Conservation (phyloP, 306 rosid genomes). For the Malus orientalis region DNA sequence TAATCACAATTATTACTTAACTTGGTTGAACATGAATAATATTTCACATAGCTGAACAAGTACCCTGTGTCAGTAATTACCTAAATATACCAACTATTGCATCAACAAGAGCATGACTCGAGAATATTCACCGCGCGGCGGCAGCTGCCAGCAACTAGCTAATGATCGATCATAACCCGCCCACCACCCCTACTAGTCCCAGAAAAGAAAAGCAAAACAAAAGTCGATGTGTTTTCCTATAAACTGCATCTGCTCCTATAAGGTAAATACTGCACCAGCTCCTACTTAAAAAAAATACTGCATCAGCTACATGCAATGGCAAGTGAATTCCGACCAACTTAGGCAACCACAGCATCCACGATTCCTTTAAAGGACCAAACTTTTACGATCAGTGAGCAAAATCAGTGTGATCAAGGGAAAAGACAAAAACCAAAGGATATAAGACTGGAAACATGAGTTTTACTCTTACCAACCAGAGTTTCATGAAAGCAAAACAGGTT, state of each 20-base stretch:
- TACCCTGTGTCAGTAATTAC: neutral
- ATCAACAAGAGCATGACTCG: neutral
- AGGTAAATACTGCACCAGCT: no score
- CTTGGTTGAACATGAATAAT: neutral
- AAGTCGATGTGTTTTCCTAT: neutral
- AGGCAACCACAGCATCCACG: constrained; percentile 30
- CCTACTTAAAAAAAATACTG: neutral
- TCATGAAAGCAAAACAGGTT: constrained; percentile 24
- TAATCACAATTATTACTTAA: neutral
- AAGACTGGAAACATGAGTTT: constrained; percentile 15
- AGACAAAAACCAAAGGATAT: constrained; percentile 9
- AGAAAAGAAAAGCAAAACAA: neutral
- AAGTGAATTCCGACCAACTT: constrained; percentile 15
- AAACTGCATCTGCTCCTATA: constrained; percentile 23
- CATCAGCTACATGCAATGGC: constrained; percentile 27
- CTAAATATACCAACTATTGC: neutral
- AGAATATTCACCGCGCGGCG: neutral
- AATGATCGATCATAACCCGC: neutral
- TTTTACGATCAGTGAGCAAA: constrained; percentile 21
- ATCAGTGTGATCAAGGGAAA: constrained; percentile 16
- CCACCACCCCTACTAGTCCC: neutral
- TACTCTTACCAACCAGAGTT: constrained; percentile 36
- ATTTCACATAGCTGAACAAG: neutral
- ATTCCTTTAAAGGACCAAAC: constrained; percentile 29
- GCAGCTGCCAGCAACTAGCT: neutral